Evolutionary conservation across 1,284 basidiomycete genomes (phyloP).

Genomic region (Cutaneotrichosporon mucoides): DNA sequence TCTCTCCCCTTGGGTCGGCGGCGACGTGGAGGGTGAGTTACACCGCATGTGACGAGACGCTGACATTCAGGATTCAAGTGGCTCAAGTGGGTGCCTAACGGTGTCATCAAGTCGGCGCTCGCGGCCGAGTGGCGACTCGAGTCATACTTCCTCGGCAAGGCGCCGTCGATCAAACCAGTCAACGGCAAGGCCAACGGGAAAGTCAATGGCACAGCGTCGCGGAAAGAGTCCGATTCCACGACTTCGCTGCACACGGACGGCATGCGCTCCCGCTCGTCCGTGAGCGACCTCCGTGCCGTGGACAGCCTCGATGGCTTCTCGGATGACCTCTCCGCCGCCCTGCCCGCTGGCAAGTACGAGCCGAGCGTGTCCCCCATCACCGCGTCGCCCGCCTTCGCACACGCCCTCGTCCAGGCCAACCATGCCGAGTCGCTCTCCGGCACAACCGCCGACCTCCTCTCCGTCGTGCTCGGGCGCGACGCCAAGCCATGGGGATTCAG

Average conservation of each 20-base stretch:
- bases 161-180: conserved; percentile 58
- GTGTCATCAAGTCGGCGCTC: conserved; percentile 88
- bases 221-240: conserved; percentile 6
- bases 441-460: conserved; percentile 81
- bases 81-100: conserved; percentile 93
- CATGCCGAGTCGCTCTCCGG: conserved; percentile 91
- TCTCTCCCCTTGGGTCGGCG: conserved; percentile 91
- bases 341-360: background rate
- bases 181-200: conserved; percentile 4
- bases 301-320: conserved; percentile 10
- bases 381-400: conserved; percentile 41
- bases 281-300: background rate
- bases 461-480: conserved; percentile 77
- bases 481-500: conserved; percentile 51
- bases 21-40: conserved; percentile 73
- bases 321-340: conserved; percentile 2
- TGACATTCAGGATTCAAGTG: conserved; percentile 73
- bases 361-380: conserved; percentile 5
- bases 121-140: conserved; percentile 96
- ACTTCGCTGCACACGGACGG: conserved; percentile 12
- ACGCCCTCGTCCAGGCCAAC: conserved; percentile 85
- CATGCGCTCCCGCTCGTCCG: conserved; percentile 5
- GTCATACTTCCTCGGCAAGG: conserved; percentile 93
- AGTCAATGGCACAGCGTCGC: background rate
- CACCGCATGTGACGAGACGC: background rate